Evolutionary conservation across 768 basidiomycete species (phyloP), one percentile per base, ranked within the genome.

Genomic region (Rhodotorula toruloides): DNA sequence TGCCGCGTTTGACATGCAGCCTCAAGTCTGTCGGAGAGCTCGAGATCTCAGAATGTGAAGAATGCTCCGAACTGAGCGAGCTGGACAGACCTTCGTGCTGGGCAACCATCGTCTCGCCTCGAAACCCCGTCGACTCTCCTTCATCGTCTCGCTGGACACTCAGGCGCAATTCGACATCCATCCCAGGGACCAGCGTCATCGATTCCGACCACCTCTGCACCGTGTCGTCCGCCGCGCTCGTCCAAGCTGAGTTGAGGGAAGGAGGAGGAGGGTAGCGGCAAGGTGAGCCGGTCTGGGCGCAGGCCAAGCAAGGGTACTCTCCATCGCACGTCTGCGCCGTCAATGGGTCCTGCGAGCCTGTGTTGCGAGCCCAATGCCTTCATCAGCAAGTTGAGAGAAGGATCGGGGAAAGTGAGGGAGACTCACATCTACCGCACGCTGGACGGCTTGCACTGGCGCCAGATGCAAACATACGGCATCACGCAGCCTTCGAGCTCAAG

Each of bases 161-260:
- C 1, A 70, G 42, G 25, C 69, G 42, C 0, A 27, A 53, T 5
- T 31, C 36, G 5, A 42, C 64, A 0, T 19, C 22, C 10, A 32
- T 16, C 2, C 69, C 69, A 8, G 27, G 50, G 2, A 43, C 9
- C 32, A 66, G 34, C 32, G 27, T 39, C 8, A 40, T 37, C 27
- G 65, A 34, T 32, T 70, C 64, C 8, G 61, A 21, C 61, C 63
- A 70, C 25, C 31, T 61, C 43, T 61, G 60, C 4, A 70, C 43
- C 12, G 25, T 8, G 1, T 34, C 12, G 11, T 12, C 19, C 17
- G 47, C 40, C 8, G 25, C 7, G 17, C 2, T 53, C 25, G 60
- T 25, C 63, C 63, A 65, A 40, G 59, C 37, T 39, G 68, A 65
- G 25, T 34, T 9, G 34, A 39, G 44, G 1, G 47, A 19, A 1